phyloP scores from a whole-genome alignment of 1,139 yeast genomes.

The Yamadazyma blattariae region DNA sequence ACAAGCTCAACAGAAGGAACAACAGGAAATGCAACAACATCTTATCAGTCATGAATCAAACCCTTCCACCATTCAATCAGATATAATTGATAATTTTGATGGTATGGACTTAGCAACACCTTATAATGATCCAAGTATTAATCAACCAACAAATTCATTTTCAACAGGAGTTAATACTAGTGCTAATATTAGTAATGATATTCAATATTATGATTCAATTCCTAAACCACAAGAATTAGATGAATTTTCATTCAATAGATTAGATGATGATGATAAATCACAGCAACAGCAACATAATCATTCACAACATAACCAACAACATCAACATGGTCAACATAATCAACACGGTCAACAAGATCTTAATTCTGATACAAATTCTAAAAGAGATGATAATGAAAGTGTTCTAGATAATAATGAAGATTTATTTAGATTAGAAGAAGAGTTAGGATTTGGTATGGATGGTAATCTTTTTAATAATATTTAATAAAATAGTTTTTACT shows the following conservation, averaged over 20 bases:
- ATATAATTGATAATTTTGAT: slow-evolving; percentile 4
- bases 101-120: slow-evolving; percentile 18
- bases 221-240: slow-evolving; percentile 50
- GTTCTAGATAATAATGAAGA: slow-evolving; percentile 19
- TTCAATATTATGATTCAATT: slow-evolving; percentile 34
- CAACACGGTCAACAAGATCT: too few relatives aligned
- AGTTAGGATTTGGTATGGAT: slow-evolving; percentile 47
- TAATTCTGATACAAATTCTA: too few relatives aligned
- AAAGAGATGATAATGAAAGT: neutral
- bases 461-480: slow-evolving; percentile 19
- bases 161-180: slow-evolving; percentile 31
- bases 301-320: slow-evolving; percentile 21
- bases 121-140: slow-evolving; percentile 9
- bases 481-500: slow-evolving; percentile 1
- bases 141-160: slow-evolving; percentile 9
- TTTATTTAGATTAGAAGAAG: slow-evolving; percentile 43
- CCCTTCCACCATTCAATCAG: slow-evolving; percentile 11
- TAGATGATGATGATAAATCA: slow-evolving; percentile 1
- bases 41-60: slow-evolving; percentile 13
- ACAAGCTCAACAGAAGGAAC: slow-evolving; percentile 49
- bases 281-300: slow-evolving; percentile 2
- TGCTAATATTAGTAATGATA: slow-evolving; percentile 20
- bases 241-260: slow-evolving; percentile 33
- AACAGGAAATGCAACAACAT: slow-evolving; percentile 36
- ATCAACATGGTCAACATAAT: too few relatives aligned